These are phyloP conservation scores for Microdochium bolleyi DNA, from an alignment of 2,329 filamentous ascomycete species.

Conservation along the genomic window DNA sequence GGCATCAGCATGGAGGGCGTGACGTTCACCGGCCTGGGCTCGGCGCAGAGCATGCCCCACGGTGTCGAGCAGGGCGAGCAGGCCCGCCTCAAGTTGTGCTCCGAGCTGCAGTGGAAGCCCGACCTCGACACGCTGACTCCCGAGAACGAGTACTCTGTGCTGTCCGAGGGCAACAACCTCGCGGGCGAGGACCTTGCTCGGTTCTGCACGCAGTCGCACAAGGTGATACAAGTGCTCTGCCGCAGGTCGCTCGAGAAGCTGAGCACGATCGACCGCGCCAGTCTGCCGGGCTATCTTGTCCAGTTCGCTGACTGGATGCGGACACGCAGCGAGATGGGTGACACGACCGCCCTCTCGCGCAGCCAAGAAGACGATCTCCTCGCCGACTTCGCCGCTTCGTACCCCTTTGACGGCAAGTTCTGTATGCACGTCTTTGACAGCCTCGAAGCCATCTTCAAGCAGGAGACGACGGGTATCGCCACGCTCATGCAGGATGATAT, in stretches of 20 bases:
- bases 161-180: conserved; percentile 1
- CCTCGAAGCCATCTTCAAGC: conserved; percentile 4
- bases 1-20: neutral
- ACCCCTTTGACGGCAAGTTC: conserved; percentile 1
- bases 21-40: neutral
- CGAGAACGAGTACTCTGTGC: conserved; percentile 1
- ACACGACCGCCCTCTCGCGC: neutral
- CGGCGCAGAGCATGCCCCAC: neutral
- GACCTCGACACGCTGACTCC: conserved; percentile 1
- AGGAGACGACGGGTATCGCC: neutral
- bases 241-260: conserved; percentile 2
- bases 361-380: neutral
- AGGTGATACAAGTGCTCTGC: conserved; percentile 2
- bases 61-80: neutral
- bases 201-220: conserved; percentile 1
- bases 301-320: neutral
- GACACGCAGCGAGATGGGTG: neutral
- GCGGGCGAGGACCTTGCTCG: conserved; percentile 3
- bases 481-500: conserved; percentile 4
- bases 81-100: neutral
- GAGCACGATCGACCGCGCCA: neutral
- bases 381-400: neutral
- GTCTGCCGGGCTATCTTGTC: neutral
- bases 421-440: conserved; percentile 4
- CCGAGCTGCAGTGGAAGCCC: neutral